These are phyloP conservation scores for Litsea cubeba DNA, from an alignment of 164 flowering plant species.

Conservation along the genomic window DNA sequence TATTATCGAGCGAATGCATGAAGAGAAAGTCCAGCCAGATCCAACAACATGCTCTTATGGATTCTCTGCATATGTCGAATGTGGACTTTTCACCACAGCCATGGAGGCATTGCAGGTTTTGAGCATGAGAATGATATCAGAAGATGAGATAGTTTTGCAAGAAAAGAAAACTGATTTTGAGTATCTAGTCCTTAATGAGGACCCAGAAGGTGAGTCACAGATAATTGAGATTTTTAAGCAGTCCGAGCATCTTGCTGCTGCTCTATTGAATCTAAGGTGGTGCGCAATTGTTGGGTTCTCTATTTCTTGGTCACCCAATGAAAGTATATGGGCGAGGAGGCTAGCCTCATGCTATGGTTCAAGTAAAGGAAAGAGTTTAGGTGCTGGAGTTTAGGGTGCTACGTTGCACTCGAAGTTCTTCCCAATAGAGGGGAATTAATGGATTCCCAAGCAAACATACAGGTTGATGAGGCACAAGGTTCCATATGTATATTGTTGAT, in stretches of 20 bases:
- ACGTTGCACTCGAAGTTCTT: neutral
- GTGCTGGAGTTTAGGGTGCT: neutral
- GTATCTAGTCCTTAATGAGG: constrained; percentile 46
- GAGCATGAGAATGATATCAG: constrained; percentile 71
- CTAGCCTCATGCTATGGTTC: constrained; percentile 25
- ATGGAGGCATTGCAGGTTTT: constrained; percentile 85
- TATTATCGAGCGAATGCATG: constrained; percentile 63
- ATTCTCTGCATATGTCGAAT: constrained; percentile 54
- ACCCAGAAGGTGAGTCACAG: constrained; percentile 40
- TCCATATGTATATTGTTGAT: too few relatives aligned
- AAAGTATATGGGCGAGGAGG: constrained; percentile 69
- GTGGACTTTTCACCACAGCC: constrained; percentile 46
- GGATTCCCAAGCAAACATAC: neutral
- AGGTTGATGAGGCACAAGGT: neutral
- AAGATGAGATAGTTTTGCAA: constrained; percentile 29
- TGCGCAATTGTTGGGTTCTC: constrained; percentile 51
- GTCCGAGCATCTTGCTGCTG: constrained; percentile 40
- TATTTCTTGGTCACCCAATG: constrained; percentile 53
- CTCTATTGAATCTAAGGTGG: constrained; percentile 76
- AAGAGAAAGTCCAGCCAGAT: constrained; percentile 62
- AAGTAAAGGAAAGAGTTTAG: neutral
- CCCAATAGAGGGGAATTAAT: neutral
- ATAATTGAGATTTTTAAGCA: constrained; percentile 40
- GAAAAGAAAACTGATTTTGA: constrained; percentile 36
- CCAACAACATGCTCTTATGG: constrained; percentile 62